These are phyloP conservation scores for Epicoccum nigrum DNA, from an alignment of 2,329 filamentous ascomycete genomes.

Conservation along the genomic window DNA sequence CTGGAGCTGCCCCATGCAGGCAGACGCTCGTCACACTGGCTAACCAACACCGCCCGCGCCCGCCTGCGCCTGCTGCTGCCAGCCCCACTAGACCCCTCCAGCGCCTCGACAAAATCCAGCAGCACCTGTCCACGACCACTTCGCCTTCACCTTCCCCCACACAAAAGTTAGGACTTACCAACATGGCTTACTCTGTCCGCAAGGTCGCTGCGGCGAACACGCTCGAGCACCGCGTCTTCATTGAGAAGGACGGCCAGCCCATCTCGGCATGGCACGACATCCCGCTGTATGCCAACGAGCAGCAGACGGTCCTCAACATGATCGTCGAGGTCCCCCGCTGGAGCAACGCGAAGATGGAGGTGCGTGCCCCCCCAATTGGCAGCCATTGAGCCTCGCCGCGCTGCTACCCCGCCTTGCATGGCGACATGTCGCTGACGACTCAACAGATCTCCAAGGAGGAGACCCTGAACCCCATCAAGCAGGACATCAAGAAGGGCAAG, in stretches of 20 bases:
- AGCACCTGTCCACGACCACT: slow-evolving; percentile 45
- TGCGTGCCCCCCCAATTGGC: slow-evolving; percentile 55
- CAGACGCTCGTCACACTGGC: slow-evolving; percentile 49
- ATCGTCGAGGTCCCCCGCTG: slow-evolving; percentile 98
- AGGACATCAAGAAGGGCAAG: slow-evolving; percentile 99
- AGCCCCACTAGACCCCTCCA: slow-evolving; percentile 48
- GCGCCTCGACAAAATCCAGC: slow-evolving; percentile 50
- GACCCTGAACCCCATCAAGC: slow-evolving; percentile 97
- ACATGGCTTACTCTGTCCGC: slow-evolving; percentile 76
- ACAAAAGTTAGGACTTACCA: slow-evolving; percentile 33
- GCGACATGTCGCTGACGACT: slow-evolving; percentile 26
- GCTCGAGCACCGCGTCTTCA: slow-evolving; percentile 94
- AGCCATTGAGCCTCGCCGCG: not conserved
- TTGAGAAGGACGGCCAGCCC: slow-evolving; percentile 95
- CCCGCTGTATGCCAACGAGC: slow-evolving; percentile 94
- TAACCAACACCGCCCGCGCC: slow-evolving; percentile 42
- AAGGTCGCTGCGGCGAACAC: slow-evolving; percentile 92
- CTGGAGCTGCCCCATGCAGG: slow-evolving; percentile 43
- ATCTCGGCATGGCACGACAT: slow-evolving; percentile 98
- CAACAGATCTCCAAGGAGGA: slow-evolving; percentile 97
- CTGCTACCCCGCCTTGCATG: slow-evolving; percentile 20
- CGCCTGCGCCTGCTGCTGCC: slow-evolving; percentile 36
- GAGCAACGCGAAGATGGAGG: slow-evolving; percentile 99
- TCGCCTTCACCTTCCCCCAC: slow-evolving; percentile 25
- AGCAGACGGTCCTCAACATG: slow-evolving; percentile 98